Percentiles rank a stretch among this genome's conserved stretches.
Conservation (phyloP, 2,329 filamentous ascomycete genomes). For the Cordyceps farinosa region DNA sequence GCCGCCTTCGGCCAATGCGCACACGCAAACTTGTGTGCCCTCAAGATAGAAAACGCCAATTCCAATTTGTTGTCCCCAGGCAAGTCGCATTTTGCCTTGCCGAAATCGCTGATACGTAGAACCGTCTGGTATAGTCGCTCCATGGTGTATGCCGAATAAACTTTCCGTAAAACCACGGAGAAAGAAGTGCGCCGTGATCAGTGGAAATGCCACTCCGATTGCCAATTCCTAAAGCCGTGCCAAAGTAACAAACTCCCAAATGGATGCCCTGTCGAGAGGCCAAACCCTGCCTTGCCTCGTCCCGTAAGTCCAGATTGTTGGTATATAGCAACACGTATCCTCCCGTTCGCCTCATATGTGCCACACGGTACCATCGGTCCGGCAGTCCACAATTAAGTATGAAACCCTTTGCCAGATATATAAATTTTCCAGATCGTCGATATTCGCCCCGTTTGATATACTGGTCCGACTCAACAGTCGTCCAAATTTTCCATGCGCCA, state of each 20-base stretch:
- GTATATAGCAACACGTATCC: slow-evolving; percentile 13
- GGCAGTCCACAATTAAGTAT: slow-evolving; percentile 12
- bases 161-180: slow-evolving; percentile 10
- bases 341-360: slow-evolving; percentile 10
- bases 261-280: slow-evolving; percentile 13
- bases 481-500: slow-evolving; percentile 8
- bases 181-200: slow-evolving; percentile 14
- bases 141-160: slow-evolving; percentile 14
- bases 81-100: slow-evolving; percentile 4
- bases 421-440: slow-evolving; percentile 6
- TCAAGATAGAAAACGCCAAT: slow-evolving; percentile 15
- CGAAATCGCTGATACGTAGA: slow-evolving; percentile 13
- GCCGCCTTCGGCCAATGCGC: slow-evolving; percentile 3
- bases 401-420: slow-evolving; percentile 6
- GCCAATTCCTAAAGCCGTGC: slow-evolving; percentile 13
- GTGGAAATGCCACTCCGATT: slow-evolving; percentile 4
- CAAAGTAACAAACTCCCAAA: slow-evolving; percentile 17
- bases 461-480: slow-evolving; percentile 1
- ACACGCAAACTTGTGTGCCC: slow-evolving; percentile 4
- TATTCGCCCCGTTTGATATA: slow-evolving; percentile 9
- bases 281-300: slow-evolving; percentile 10
- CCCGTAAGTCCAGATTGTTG: slow-evolving; percentile 13
- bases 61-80: slow-evolving; percentile 8
- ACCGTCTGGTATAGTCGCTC: slow-evolving; percentile 12
- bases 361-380: slow-evolving; percentile 11